Evolutionary conservation across 495 filamentous ascomycete genomes (phyloP), one percentile per base, ranked within the genome.

Genomic region (Penicillium silybi): DNA sequence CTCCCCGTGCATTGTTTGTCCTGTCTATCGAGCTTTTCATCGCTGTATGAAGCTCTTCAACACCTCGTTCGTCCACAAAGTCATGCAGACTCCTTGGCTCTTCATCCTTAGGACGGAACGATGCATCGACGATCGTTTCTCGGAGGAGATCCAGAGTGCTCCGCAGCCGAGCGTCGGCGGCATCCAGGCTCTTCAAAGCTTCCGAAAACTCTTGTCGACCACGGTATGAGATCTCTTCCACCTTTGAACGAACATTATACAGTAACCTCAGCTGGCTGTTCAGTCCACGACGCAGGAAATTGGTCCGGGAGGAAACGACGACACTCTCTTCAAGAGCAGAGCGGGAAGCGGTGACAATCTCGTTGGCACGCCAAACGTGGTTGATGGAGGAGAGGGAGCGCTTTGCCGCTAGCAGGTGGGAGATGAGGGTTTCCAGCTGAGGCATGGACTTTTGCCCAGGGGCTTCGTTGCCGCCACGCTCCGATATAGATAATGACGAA

Each of bases 321-420:
- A 90, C 87, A 50, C 85, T 87, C 56, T 92, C 85, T 63, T 96
- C 89, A 48, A 97, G 71, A 20, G 88, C 80, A 20, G 78, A 73
- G 38, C 90, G 85, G 22, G 90, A 87, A 8, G 82, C 71, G 34
- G 82, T 88, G 39, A 93, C 88, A 34, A 98, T 85, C 58, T 92
- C 85, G 62, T 95, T 89, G 50, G 92, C 93, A 38, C 89, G 88
- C 68, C 85, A 85, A 37, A 97, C 90, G 56, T 91, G 84, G 41
- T 72, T 80, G 57, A 92, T 89, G 2, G 89, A 90, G n/a, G 88
- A 87, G 2, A 98, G 81, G 7, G 92, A 92, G 22, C 89, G 83
- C 71, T 97, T 98, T 3, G 95, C 88, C 37, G 85, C 85, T 15
- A 97, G 80, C 23, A 97, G 87, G 71, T 95, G 83, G 2, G 79